These are phyloP conservation scores for Metschnikowia amazonensis DNA, from an alignment of 805 yeast genomes.

Conservation along the genomic window DNA sequence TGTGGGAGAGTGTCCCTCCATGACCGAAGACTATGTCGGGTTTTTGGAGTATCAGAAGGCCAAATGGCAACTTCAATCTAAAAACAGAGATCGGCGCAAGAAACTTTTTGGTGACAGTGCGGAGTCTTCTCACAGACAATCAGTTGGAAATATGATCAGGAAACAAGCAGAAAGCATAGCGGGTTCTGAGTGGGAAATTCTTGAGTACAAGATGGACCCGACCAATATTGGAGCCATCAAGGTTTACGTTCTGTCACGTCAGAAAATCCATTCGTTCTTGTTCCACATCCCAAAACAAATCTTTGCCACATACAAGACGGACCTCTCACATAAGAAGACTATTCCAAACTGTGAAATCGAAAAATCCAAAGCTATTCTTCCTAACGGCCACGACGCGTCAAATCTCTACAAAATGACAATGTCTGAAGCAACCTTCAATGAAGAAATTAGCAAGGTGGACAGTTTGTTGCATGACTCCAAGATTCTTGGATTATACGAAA, in stretches of 20 bases:
- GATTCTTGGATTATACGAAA: slow-evolving; percentile 71
- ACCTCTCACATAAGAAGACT: slow-evolving; percentile 34
- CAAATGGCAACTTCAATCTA: slow-evolving; percentile 82
- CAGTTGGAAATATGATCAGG: slow-evolving; percentile 66
- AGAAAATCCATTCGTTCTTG: slow-evolving; percentile 66
- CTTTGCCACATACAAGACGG: slow-evolving; percentile 61
- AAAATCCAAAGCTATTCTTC: slow-evolving; percentile 58
- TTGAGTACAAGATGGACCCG: slow-evolving; percentile 61
- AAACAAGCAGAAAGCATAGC: slow-evolving; percentile 77
- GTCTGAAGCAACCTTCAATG: slow-evolving; percentile 59
- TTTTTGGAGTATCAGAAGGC: slow-evolving; percentile 74
- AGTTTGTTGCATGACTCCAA: slow-evolving; percentile 60
- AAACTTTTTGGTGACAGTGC: slow-evolving; percentile 71
- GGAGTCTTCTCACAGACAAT: slow-evolving; percentile 50
- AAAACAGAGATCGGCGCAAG: slow-evolving; percentile 65
- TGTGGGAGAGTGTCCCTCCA: slow-evolving; percentile 59
- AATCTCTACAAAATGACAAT: slow-evolving; percentile 60
- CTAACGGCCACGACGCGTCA: slow-evolving; percentile 58
- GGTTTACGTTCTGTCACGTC: slow-evolving; percentile 65
- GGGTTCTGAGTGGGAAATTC: slow-evolving; percentile 78
- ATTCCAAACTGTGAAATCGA: slow-evolving; percentile 55
- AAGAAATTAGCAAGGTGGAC: slow-evolving; percentile 54
- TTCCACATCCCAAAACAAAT: slow-evolving; percentile 73
- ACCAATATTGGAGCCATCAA: slow-evolving; percentile 68
- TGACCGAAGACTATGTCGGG: slow-evolving; percentile 60